Evolutionary conservation across 805 yeast species (phyloP), one percentile per base, ranked within the genome.

Genomic region (Myxozyma neotropica): DNA sequence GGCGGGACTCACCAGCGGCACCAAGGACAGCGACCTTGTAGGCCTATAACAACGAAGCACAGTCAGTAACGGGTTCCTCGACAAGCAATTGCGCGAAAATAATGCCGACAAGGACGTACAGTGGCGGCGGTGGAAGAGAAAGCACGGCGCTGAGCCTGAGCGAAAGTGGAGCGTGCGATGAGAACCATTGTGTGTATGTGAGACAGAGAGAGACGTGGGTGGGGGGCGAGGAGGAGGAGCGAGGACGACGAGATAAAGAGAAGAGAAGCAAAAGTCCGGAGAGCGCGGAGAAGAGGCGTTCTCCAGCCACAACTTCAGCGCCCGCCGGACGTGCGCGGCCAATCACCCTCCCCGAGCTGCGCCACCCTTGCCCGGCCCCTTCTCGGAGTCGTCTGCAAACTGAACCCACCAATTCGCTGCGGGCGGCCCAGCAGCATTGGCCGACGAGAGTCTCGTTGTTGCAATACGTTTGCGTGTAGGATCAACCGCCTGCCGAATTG

Each of bases 21-120:
- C 97, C 97, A 66, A 86, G 80, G 63, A 91, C 92, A 64, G 96
- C 82, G 55, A 89, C 95, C 79, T 89, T 90, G 64, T 72, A 63
- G 61, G 73, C 70, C 65, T 60, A 31, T 31, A 29, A 43, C 17
- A 27, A 19, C 42, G 17, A 8, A 33, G 27, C 33, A 23, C 15
- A 1, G 40, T 36, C 21, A 44, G 51, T 29, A 31, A n/a, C 21
- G 8, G 23, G 10, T 38, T 38, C n/a, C 43, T 4, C 43, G 23
- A 38, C 17, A 17, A 38, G 17, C 21, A 4, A n/a, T 19, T 43
- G 36, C 17, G 24, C 49, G 17, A 12, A 7, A 12, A 13, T 3
- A 12, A 12, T 24, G 2, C 10, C 15, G 43, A 24, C 24, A n/a
- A 17, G 12, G 3, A 63, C 66, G n/a, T 40, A 63, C 67, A 33